Base-by-base conservation (phyloP, 83 land plant genomes). In the Diphasiastrum complanatum region DNA sequence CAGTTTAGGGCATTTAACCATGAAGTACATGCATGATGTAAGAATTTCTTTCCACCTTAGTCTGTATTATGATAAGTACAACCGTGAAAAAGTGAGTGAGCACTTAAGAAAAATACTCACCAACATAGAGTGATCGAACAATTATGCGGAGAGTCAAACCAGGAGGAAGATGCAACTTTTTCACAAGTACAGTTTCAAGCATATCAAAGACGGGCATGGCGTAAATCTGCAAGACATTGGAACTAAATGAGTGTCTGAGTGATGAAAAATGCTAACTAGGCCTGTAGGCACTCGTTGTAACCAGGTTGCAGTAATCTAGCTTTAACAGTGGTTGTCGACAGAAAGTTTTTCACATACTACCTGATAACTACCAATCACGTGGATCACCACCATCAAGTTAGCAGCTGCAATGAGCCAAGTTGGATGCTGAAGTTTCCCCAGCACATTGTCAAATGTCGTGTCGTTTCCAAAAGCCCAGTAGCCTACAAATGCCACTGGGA, bases 351-450 rank as follows among this genome's bases (percentile, higher is more conserved):
- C n/a, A n/a, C n/a, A n/a, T n/a, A n/a, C n/a, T 51, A 87, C 95
- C 95, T 91, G 97, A 64, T 91, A 91, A 78, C 95, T 85, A 34
- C 97, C 97, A 40, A 87, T 80, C 27, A 91, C 95, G 68, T 91
- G 97, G 55, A 91, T 51, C 14, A 87, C 82, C 52, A 91, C 97
- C 71, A 91, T 76, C 64, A 87, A 28, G 66, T 85, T 88, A 12
- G 97, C 97, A 0, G 38, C 22, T 1, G 85, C 95, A 47, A 91
- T 85, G 20, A 91, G 82, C 95, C 91, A 87, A 0, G 8, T 4
- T 4, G 97, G 95, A n/a, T 69, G 76, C 25, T 65, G 65, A 1
- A 85, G 63, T 0, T 72, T 28, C 22, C 78, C 20, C 26, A 91
- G 77, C 34, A 91, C 69, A 76, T 87, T 88, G 45, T 85, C 97